Base-by-base conservation (phyloP, 2,329 filamentous ascomycete genomes). In the Orbilia ellipsospora region DNA sequence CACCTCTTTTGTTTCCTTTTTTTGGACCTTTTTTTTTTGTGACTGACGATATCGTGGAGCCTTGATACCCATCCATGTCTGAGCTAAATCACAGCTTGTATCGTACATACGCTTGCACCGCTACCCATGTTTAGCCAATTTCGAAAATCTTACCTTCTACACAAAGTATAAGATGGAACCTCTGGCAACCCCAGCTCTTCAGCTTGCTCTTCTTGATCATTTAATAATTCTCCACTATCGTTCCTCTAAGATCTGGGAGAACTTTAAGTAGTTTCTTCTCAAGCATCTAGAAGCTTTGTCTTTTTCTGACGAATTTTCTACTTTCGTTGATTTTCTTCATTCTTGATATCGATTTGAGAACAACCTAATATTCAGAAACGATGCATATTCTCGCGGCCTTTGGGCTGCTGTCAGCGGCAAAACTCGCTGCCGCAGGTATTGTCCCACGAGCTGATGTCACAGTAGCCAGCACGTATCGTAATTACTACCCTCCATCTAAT, bases 91-190 rank as follows among this genome's bases (percentile, higher is more conserved):
- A 56, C 57, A 54, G 65, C 36, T 36, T 70, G 51, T 70, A 57
- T 70, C 66, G 56, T 61, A 36, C 10, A 36, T 36, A 48, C 40
- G 12, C 40, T 44, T 44, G 40, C 40, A 44, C 10, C 10, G 40
- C 57, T 62, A 69, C 56, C 66, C 66, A 63, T 70, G 66, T 70
- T 70, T 56, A 44, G 66, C 57, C 57, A 70, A 61, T 68, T 60
- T 61, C 16, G 48, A 31, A 57, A 13, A 45, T 50, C 42, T 61
- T 40, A 31, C 42, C n/a, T 48, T 61, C 40, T 61, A 61, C 62
- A 63, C 40, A 57, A 70, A 15, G 57, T n/a, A 23, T 20, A 44
- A 51, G 51, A 40, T 15, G 36, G 55, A 56, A 48, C 23, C 61
- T 69, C 51, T 50, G 16, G 50, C 51, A 23, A 50, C 64, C 65